Base-by-base conservation (phyloP, 495 filamentous ascomycete species). In the Neurospora sp. region DNA sequence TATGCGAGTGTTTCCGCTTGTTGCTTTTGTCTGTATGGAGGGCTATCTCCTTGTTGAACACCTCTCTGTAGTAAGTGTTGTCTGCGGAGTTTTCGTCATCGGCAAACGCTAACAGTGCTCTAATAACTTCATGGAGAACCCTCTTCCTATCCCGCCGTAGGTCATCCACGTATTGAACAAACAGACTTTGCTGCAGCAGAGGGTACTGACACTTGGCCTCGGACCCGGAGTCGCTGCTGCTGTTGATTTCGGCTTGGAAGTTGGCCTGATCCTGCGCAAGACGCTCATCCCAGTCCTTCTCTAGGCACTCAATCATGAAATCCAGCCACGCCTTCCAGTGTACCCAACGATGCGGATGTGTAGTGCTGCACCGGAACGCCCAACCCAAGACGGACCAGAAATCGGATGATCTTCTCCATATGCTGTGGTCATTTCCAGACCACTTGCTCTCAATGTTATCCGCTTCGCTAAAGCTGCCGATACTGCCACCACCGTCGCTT, bases 371-470 rank as follows among this genome's bases (percentile, higher is more conserved):
- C 75, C 94, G 94, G 80, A 98, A 97, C 0, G 92, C 90, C 96
- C 96, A 98, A 4, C 96, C 96, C 1, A 95, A 89, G 0, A 91
- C 87, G 47, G 91, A 88, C 93, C 96, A 99, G 74, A 98, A 95
- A 77, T 97, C 93, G 37, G 91, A 89, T 0, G 90, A 93, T 22
- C 88, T 85, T 18, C 82, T 80, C 88, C 92, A 97, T 7, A 98
- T 69, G 3, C 92, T 88, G 10, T 88, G 87, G n/a, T 85, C 81
- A 31, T 87, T 86, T 1, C 88, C 90, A 38, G 94, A 80, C 53
- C 53, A 65, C 0, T 87, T 84, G 18, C 86, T 81, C 31, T 85
- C 76, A 8, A 87, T 82, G 39, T 82, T 74, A 45, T 85, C 85
- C 78, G 71, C 83, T 0, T 77, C 77, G 14, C 61, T 41, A n/a